Evolutionary conservation across 2,329 filamentous ascomycete species (phyloP).

Genomic region (Phialophora macrospora): DNA sequence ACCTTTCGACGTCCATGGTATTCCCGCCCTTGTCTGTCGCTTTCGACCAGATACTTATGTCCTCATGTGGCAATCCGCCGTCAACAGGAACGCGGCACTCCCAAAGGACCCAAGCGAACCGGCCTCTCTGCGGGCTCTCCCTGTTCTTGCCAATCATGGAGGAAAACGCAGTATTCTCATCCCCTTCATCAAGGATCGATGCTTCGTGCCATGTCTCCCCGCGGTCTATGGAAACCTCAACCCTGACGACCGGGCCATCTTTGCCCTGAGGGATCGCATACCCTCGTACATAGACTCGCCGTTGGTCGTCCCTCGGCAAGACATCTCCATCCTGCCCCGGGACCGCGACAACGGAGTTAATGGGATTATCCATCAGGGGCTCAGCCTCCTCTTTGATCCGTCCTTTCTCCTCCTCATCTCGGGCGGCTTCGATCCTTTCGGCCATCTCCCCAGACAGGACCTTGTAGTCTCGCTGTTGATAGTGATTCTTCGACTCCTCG

Average conservation of each 20-base stretch:
- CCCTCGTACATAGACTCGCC: constrained; percentile 55
- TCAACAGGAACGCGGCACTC: constrained; percentile 33
- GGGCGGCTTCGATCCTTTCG: not conserved
- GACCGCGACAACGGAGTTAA: constrained; percentile 60
- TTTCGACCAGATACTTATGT: constrained; percentile 55
- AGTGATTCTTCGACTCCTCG: constrained; percentile 41
- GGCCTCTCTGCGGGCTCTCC: not conserved
- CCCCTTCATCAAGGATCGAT: constrained; percentile 40
- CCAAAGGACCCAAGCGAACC: constrained; percentile 6
- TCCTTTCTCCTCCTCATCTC: constrained; percentile 3
- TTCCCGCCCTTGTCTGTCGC: constrained; percentile 61
- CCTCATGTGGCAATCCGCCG: constrained; percentile 42
- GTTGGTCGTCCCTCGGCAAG: constrained; percentile 42
- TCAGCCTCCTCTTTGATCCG: constrained; percentile 57
- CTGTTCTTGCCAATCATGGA: not conserved
- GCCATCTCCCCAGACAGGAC: not conserved
- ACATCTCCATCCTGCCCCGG: constrained; percentile 53
- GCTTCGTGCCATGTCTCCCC: constrained; percentile 58
- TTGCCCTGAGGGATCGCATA: constrained; percentile 61
- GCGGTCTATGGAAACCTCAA: constrained; percentile 59
- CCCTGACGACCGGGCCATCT: constrained; percentile 53
- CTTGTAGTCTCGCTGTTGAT: constrained; percentile 9
- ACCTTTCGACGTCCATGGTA: constrained; percentile 49
- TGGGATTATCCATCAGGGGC: constrained; percentile 59
- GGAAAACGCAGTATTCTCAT: not conserved